Percentiles rank a stretch among this genome's conserved stretches.
Conservation (phyloP, 148 eudicot genomes). For the Nyssa sinensis region DNA sequence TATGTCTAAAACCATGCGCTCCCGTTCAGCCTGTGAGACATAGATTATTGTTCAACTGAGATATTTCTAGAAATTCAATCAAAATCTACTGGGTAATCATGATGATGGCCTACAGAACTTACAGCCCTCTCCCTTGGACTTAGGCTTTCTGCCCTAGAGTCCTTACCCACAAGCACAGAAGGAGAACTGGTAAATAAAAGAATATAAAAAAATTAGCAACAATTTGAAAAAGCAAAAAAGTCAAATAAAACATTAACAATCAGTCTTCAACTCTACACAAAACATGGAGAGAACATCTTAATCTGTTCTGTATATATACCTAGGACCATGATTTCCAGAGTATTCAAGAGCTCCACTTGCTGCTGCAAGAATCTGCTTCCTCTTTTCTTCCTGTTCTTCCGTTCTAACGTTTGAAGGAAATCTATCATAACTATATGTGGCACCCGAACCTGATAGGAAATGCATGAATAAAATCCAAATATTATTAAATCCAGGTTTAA, state of each 20-base stretch:
- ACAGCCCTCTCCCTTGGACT: slow-evolving; percentile 99
- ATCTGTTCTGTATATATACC: slow-evolving; percentile 15
- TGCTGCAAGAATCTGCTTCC: slow-evolving; percentile 83
- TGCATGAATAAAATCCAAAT: not conserved
- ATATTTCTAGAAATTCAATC: not conserved
- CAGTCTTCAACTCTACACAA: slow-evolving; percentile 1
- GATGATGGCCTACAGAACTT: slow-evolving; percentile 33
- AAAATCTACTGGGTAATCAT: slow-evolving; percentile 2
- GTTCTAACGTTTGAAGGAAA: slow-evolving; percentile 82
- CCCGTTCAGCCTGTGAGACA: slow-evolving; percentile 82
- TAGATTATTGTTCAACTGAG: slow-evolving; percentile 4
- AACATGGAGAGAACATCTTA: not conserved
- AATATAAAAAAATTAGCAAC: slow-evolving; percentile 11
- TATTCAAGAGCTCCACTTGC: slow-evolving; percentile 90
- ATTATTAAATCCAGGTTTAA: slow-evolving; percentile 13
- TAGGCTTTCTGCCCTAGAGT: slow-evolving; percentile 67
- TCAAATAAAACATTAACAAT: not conserved
- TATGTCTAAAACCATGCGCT: slow-evolving; percentile 96
- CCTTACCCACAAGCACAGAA: too few relatives aligned
- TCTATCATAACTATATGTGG: slow-evolving; percentile 70
- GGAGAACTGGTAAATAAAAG: slow-evolving; percentile 33
- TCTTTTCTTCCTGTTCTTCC: slow-evolving; percentile 92
- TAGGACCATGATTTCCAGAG: slow-evolving; percentile 34
- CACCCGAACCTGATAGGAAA: slow-evolving; percentile 54
- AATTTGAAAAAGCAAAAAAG: not conserved